phyloP scores from a whole-genome alignment of 192 early-diverging fungal genomes.

The Paraglomus brasilianum region DNA sequence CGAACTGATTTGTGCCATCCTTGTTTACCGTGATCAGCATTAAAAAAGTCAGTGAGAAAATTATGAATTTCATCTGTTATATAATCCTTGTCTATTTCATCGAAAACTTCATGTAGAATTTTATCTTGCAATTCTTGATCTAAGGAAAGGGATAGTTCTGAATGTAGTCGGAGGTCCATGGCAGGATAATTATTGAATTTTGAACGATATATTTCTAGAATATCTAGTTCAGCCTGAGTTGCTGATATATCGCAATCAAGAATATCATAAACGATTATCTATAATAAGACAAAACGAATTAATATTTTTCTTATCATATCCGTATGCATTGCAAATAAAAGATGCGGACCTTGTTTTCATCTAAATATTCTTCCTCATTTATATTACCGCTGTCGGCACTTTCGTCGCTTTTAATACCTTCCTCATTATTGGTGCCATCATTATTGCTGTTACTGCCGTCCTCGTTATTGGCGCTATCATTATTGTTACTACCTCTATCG shows the following conservation, averaged over 20 bases:
- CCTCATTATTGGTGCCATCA: constrained; percentile 3
- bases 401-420: not conserved
- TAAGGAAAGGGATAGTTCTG: not conserved
- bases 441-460: not conserved
- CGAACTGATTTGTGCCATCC: constrained; percentile 9
- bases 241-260: constrained; percentile 5
- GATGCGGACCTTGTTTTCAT: constrained; percentile 17
- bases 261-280: constrained; percentile 1
- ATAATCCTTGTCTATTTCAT: constrained; percentile 18
- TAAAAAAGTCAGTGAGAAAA: constrained; percentile 15
- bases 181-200: constrained; percentile 1
- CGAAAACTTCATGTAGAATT: constrained; percentile 23
- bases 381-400: not conserved
- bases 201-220: constrained; percentile 13
- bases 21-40: constrained; percentile 13
- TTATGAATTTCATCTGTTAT: constrained; percentile 19
- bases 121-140: constrained; percentile 13
- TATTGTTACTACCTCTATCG: constrained; percentile 1
- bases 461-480: not conserved
- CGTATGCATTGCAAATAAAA: not conserved
- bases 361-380: constrained; percentile 10
- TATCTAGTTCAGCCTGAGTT: constrained; percentile 12
- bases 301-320: constrained; percentile 14
- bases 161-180: constrained; percentile 1
- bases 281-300: constrained; percentile 9